Base-by-base conservation (phyloP, 2,329 filamentous ascomycete species). In the Fusarium sp. region DNA sequence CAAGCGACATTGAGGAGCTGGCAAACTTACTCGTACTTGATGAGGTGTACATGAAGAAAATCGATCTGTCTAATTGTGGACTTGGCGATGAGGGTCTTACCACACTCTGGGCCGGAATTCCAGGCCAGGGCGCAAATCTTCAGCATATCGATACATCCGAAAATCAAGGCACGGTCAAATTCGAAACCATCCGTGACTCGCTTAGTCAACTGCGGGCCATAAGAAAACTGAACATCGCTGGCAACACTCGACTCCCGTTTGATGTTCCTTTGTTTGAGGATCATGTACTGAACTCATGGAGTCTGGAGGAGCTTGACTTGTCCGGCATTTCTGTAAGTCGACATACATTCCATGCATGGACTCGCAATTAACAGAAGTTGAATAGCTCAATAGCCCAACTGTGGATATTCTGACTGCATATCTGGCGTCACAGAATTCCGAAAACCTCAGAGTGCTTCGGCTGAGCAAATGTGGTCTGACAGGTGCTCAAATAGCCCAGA, bases 401-500 rank as follows among this genome's bases (percentile, higher is more conserved):
- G 75, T 89, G 13, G 78, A 82, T 39, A 81, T 83, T 4, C 77
- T 90, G 28, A 83, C 86, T 47, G 80, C 80, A 13, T 90, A 87
- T 65, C 67, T 90, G 18, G 79, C 81, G 47, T 73, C 79, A 7
- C 79, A 81, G 9, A 81, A 81, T 38, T 85, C 85, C 3, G 78
- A 80, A 11, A 77, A 78, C 24, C 80, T 89, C 33, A 82, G 82
- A 22, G 82, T 83, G 28, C 77, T 90, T 9, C 81, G 82, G 2
- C 81, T 90, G 14, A 87, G 86, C 71, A 84, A 86, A 70, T 89
- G 87, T 68, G 85, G 86, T 8, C 82, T 90, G 41, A 86, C 83
- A 3, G 87, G 87, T 28, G 78, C 81, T 20, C 83, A 86, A 55
- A 83, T 87, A 9, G 87, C 86, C 2, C 83, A 83, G 11, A 80